Percentiles rank a stretch among this genome's conserved stretches.
Conservation (phyloP, 2,329 filamentous ascomycete species). For the Diplodia intermedia region DNA sequence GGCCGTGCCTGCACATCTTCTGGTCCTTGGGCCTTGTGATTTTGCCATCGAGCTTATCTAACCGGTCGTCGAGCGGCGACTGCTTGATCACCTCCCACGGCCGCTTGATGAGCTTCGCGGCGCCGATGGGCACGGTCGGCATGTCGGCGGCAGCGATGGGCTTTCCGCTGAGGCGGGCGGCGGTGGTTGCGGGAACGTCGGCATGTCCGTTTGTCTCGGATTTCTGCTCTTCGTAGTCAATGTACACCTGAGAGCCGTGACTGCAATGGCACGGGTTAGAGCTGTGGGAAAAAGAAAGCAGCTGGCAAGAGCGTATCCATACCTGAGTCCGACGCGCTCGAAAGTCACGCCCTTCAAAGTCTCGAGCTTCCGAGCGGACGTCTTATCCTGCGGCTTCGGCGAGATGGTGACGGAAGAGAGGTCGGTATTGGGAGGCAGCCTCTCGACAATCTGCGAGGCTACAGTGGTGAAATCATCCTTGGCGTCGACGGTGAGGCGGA, state of each 20-base stretch:
- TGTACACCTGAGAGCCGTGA: conserved; percentile 89
- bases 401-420: conserved; percentile 64
- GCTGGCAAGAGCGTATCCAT: conserved; percentile 37
- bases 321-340: conserved; percentile 64
- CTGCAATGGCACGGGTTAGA: conserved; percentile 53
- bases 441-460: conserved; percentile 62
- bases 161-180: conserved; percentile 74
- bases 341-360: conserved; percentile 63
- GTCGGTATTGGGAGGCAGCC: conserved; percentile 64
- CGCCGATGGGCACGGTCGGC: conserved; percentile 64
- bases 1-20: conserved; percentile 93
- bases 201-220: conserved; percentile 56
- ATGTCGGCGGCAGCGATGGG: conserved; percentile 74
- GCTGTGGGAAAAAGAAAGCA: conserved; percentile 19
- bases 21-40: conserved; percentile 75
- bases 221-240: conserved; percentile 74
- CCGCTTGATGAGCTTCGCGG: conserved; percentile 73
- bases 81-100: conserved; percentile 94
- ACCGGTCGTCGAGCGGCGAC: conserved; percentile 80
- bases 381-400: conserved; percentile 52
- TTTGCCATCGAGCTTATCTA: conserved; percentile 91
- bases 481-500: conserved; percentile 79
- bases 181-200: conserved; percentile 40
- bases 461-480: conserved; percentile 72
- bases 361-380: conserved; percentile 62